Evolutionary conservation across 1,284 basidiomycete genomes (phyloP), one percentile per base, ranked within the genome.

Genomic region (Sporisorium exsertum): DNA sequence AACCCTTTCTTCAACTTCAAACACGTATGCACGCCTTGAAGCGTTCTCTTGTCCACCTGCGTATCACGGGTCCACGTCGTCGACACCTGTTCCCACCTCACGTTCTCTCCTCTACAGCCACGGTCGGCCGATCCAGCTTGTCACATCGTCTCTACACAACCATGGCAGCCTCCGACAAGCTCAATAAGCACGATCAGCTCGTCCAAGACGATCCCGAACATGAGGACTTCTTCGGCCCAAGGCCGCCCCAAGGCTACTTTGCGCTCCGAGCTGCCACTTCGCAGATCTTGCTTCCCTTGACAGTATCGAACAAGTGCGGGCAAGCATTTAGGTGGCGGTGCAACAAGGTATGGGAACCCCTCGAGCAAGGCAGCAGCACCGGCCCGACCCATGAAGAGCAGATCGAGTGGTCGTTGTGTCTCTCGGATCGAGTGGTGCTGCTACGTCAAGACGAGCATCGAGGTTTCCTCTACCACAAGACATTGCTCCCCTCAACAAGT

Each of bases 311-410:
- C 65, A 80, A 81, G 49, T 85, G 83, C 50, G 84, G 84, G 0
- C 84, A 85, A 61, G 81, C 82, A 2, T 85, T 85, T 37, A 68
- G 84, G 15, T 85, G 84, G 84, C 64, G 82, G 18, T 57, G 63
- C 33, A 62, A 73, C 52, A 71, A 79, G 51, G 78, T 82, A 1
- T 81, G 74, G 60, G 66, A 78, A 13, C 64, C 64, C 1, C 26
- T 22, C 9, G 22, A 24, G 10, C 45, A 51, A 27, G 26, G 35
- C 15, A 45, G 22, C 7, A 46, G 58, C 37, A 55, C 37, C 35
- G 35, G 15, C 9, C 3, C 27, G 15, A 9, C 18, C 2, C 71
- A 56, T 24, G 63, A 72, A 7, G 65, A 71, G 47, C 68, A 74
- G 40, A 76, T 73, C 12, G 84, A 84, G 50, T 85, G 81, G 79